Evolutionary conservation across 2,329 filamentous ascomycete species (phyloP).

Genomic region (Cytospora chrysosperma): DNA sequence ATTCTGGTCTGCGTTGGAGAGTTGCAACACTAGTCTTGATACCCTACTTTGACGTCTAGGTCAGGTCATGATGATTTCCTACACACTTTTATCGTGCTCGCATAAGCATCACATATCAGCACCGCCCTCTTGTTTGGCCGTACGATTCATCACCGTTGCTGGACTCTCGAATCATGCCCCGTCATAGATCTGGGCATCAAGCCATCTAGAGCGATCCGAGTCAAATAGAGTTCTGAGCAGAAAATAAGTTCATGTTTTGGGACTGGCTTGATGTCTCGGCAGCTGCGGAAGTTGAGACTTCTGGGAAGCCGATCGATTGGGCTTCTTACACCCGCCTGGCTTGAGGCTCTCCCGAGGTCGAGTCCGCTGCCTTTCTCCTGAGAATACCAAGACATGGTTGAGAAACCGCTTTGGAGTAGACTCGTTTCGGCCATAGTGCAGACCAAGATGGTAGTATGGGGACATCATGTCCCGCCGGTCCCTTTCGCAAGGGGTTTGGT

Average conservation of each 20-base stretch:
- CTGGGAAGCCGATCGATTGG: slow-evolving; percentile 8
- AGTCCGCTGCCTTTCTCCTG: neutral
- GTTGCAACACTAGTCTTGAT: slow-evolving; percentile 16
- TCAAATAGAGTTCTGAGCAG: neutral
- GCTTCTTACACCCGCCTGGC: slow-evolving; percentile 2
- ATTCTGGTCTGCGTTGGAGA: slow-evolving; percentile 6
- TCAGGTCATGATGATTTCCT: slow-evolving; percentile 13
- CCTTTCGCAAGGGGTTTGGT: neutral
- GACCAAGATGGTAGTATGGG: neutral
- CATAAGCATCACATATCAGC: slow-evolving; percentile 12
- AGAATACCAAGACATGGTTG: neutral
- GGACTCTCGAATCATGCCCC: slow-evolving; percentile 8
- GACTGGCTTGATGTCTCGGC: slow-evolving; percentile 3
- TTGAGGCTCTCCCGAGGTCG: slow-evolving; percentile 2
- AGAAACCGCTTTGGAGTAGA: neutral
- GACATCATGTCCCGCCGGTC: neutral
- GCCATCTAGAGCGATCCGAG: neutral
- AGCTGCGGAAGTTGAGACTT: slow-evolving; percentile 13
- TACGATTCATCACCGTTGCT: slow-evolving; percentile 17
- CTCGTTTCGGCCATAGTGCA: neutral
- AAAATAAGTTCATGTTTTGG: neutral
- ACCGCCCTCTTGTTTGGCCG: slow-evolving; percentile 15
- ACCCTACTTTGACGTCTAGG: slow-evolving; percentile 13
- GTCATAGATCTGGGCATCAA: slow-evolving; percentile 17
- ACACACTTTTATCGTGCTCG: slow-evolving; percentile 2